Base-by-base conservation (phyloP, 192 early-diverging fungal genomes). In the Coemansia sp. region DNA sequence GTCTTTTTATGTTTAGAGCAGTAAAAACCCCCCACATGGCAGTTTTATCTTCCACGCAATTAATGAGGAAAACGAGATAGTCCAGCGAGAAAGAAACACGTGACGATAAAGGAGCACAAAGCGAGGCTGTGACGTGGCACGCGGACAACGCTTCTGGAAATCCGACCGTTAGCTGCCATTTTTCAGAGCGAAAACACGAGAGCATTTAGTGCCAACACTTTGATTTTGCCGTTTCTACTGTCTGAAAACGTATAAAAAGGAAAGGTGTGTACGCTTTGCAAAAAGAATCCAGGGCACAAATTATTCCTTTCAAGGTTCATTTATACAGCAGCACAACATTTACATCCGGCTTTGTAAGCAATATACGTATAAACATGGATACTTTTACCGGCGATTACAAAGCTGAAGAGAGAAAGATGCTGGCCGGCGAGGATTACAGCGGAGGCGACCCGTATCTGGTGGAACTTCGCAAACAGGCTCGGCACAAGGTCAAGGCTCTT, bases 351-450 rank as follows among this genome's bases (percentile, higher is more conserved):
- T 29, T 29, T 29, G 29, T 3, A 29, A 29, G 29, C 29, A 10
- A 52, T 6, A 52, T 22, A 13, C 49, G 22, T 8, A 13, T 3
- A 1, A 52, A 22, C 9, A 52, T 36, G 55, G 55, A 15, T 5
- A 29, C 11, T 2, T 36, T 57, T 13, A 22, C 66, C 13, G 58
- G 43, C 49, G 49, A 68, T 19, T 55, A 62, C 48, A 61, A 64
- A 34, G 69, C 87, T 13, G 85, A 88, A 67, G 77, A 88, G 54
- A 69, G 84, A 42, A 89, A 83, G 70, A 89, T 91, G 89, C 73
- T 89, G 35, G 74, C 73, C 33, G 86, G 89, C 13, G 75, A 90
- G 66, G 60, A 67, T 2, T 91, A 92, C 69, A 29, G 59, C 41
- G 83, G 79, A 35, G 46, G n/a, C 55, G 89, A 87, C 59, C 81